Evolutionary conservation across 768 basidiomycete genomes (phyloP), one percentile per base, ranked within the genome.

Genomic region (Solioccasus polychromus): DNA sequence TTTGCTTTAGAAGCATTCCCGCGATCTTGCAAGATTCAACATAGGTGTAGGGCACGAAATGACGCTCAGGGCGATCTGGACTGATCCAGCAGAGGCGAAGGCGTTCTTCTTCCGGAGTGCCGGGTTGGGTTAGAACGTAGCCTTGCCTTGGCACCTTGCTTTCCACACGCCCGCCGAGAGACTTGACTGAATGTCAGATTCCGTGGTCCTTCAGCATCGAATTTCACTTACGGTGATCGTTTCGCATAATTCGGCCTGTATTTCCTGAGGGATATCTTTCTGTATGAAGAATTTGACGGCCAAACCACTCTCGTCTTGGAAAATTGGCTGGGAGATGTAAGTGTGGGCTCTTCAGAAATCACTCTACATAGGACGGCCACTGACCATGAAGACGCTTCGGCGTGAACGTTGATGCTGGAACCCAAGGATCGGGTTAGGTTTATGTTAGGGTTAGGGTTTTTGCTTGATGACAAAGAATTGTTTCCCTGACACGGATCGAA

Each of bases 221-320:
- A 34, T 17, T 20, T 24, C 20, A 50, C 62, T 47, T 44, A 88
- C 87, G 0, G 85, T 79, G 41, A 89, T 85, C 12, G 77, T 83
- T 61, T 88, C 85, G 57, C 81, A 83, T 24, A 89, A 64, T 50
- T 88, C 83, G 15, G 82, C 80, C 54, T 85, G 83, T 18, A 80
- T 71, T 53, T 83, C 79, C 45, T 82, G 73, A 4, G 78, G 66
- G 8, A 91, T 71, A 62, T 90, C 87, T 58, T 86, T 88, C 59
- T 90, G 88, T 17, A 91, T 77, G 62, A 90, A 91, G 60, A 91
- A 91, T 59, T 90, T 91, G 73, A 88, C 67, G 3, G 85, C 77
- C 41, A 85, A 64, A 30, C 81, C 82, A 57, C 75, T 78, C 50
- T 55, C 62, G 54, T 86, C 86, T 61, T 87, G 84, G 45, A 89